These are phyloP conservation scores for Phialophora chinensis DNA, from an alignment of 2,329 filamentous ascomycete genomes.

Conservation along the genomic window DNA sequence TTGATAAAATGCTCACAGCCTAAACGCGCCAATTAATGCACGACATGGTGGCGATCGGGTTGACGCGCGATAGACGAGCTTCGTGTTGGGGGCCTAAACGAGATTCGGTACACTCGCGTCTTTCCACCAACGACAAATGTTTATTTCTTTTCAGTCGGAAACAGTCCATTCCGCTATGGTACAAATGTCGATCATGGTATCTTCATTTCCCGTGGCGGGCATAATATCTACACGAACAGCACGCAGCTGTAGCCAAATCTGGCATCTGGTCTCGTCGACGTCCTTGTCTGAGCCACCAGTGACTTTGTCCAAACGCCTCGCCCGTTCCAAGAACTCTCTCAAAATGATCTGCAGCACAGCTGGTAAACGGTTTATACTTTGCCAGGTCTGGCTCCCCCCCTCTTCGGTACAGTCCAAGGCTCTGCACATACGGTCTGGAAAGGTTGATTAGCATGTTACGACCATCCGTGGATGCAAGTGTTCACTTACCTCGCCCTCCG, in stretches of 20 bases:
- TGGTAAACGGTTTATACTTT: conserved; percentile 36
- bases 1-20: neutral
- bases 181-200: conserved; percentile 5
- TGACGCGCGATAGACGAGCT: conserved; percentile 1
- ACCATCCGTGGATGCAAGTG: conserved; percentile 13
- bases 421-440: conserved; percentile 69
- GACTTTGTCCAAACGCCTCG: conserved; percentile 9
- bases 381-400: conserved; percentile 40
- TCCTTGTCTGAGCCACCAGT: conserved; percentile 3
- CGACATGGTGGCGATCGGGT: conserved; percentile 9
- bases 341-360: conserved; percentile 15
- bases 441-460: conserved; percentile 31
- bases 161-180: neutral
- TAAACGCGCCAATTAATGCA: conserved; percentile 8
- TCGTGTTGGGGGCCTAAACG: conserved; percentile 17
- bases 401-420: conserved; percentile 72
- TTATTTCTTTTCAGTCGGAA: neutral
- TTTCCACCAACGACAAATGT: conserved; percentile 2
- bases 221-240: conserved; percentile 23
- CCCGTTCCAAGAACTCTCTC: neutral
- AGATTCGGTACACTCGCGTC: neutral
- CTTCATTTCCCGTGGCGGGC: conserved; percentile 22
- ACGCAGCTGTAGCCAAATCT: conserved; percentile 6
- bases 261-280: conserved; percentile 2
- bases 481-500: conserved; percentile 85